phyloP scores from a whole-genome alignment of 2,329 filamentous ascomycete species.

The Trichoderma aggressivum region DNA sequence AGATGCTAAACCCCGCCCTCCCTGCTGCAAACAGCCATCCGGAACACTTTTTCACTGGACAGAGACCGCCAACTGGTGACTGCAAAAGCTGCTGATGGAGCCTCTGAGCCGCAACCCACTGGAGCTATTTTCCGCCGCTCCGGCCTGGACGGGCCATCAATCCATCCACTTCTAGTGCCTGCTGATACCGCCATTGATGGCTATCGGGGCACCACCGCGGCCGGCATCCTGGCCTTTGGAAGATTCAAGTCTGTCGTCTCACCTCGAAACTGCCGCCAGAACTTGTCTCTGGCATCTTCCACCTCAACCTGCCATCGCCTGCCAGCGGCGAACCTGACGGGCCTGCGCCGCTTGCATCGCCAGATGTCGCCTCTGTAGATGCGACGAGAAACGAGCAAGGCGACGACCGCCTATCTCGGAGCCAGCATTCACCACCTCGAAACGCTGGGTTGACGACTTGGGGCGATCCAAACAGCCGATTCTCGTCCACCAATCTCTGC shows the following conservation, averaged over 20 bases:
- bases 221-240: not conserved
- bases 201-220: slow-evolving; percentile 5
- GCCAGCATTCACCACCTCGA: not conserved
- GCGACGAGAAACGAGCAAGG: slow-evolving; percentile 2
- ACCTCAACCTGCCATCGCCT: not conserved
- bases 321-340: not conserved
- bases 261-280: not conserved
- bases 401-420: slow-evolving; percentile 8
- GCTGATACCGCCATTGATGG: not conserved
- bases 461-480: not conserved
- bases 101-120: slow-evolving; percentile 6
- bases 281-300: not conserved
- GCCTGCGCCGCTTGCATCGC: not conserved
- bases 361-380: slow-evolving; percentile 8
- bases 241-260: not conserved
- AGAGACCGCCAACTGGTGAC: not conserved
- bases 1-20: not conserved
- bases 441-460: not conserved
- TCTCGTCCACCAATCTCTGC: not conserved
- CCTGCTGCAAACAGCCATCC: slow-evolving; percentile 4
- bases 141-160: slow-evolving; percentile 7
- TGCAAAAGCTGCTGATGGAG: not conserved
- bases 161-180: not conserved
- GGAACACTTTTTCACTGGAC: not conserved
- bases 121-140: slow-evolving; percentile 11